phyloP scores from a whole-genome alignment of 2,329 filamentous ascomycete species.

The Cladosporium sp. region DNA sequence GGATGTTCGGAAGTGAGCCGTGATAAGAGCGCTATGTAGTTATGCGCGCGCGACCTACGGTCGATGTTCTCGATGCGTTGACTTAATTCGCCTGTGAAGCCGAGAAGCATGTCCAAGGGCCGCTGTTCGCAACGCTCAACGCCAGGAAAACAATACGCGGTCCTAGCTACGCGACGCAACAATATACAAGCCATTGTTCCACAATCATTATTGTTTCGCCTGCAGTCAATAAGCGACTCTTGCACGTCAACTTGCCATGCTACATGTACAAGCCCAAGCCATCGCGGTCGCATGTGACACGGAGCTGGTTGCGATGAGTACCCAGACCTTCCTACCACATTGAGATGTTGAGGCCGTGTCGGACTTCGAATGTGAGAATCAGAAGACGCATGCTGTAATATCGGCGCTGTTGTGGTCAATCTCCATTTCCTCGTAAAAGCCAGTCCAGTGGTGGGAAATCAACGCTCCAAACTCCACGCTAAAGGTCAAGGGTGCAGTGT shows the following conservation, averaged over 20 bases:
- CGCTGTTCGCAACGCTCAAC: not conserved
- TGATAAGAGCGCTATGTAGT: not conserved
- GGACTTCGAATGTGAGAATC: not conserved
- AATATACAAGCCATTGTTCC: not conserved
- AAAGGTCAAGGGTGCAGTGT: not conserved
- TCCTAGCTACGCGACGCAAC: not conserved
- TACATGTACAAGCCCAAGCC: not conserved
- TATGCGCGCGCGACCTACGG: not conserved
- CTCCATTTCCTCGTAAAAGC: not conserved
- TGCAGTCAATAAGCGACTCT: not conserved
- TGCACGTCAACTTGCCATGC: not conserved
- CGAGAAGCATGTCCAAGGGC: not conserved
- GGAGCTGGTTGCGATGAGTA: not conserved
- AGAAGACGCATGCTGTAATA: not conserved
- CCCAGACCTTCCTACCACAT: not conserved
- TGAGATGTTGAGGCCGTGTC: not conserved
- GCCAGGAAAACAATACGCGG: not conserved
- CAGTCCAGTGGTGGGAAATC: not conserved
- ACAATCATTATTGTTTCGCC: not conserved
- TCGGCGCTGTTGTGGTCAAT: not conserved
- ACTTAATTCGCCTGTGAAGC: not conserved
- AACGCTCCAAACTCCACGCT: conserved; percentile 5
- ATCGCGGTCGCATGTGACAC: not conserved
- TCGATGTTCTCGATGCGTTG: not conserved
- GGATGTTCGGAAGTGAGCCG: not conserved